Conservation (phyloP, 495 filamentous ascomycete species). For the Penicillium bialowiezense region DNA sequence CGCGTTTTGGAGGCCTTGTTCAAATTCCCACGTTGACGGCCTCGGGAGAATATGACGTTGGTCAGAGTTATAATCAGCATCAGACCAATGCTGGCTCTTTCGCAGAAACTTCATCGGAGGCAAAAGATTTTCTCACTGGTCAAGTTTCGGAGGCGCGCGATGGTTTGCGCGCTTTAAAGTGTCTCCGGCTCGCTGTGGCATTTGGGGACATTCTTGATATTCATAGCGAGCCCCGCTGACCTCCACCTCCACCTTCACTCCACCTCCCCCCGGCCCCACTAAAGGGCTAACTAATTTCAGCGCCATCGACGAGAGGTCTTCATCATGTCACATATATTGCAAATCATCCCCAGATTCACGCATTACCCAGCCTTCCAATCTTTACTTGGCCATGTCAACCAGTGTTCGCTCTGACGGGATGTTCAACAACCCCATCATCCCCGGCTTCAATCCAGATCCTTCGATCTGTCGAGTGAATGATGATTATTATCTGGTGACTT, state of each 20-base stretch:
- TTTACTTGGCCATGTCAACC: too few species aligned
- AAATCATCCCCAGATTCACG: too few species aligned
- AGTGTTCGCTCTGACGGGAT: neutral
- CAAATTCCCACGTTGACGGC: neutral
- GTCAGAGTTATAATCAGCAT: neutral
- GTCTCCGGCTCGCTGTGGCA: neutral
- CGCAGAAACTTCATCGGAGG: neutral
- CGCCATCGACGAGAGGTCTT: too few species aligned
- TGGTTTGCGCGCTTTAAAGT: neutral
- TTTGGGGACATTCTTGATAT: conserved; percentile 1
- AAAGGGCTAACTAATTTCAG: too few species aligned
- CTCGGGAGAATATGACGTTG: neutral
- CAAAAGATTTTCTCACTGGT: neutral
- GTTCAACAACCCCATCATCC: conserved; percentile 55
- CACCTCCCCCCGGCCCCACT: neutral
- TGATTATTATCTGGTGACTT: conserved; percentile 63
- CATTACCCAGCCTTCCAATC: too few species aligned
- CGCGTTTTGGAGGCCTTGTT: neutral
- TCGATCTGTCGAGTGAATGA: conserved; percentile 54
- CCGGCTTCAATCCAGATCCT: conserved; percentile 63
- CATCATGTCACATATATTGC: too few species aligned
- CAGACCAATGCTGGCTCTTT: neutral
- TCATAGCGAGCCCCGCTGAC: neutral
- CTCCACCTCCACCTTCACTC: neutral
- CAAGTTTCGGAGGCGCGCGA: conserved; percentile 1